A percentile compares a stretch with the other conserved stretches of the same genome.
These are phyloP conservation scores for Athelia sp. DNA, from an alignment of 1,284 basidiomycete genomes.

Conservation along the genomic window DNA sequence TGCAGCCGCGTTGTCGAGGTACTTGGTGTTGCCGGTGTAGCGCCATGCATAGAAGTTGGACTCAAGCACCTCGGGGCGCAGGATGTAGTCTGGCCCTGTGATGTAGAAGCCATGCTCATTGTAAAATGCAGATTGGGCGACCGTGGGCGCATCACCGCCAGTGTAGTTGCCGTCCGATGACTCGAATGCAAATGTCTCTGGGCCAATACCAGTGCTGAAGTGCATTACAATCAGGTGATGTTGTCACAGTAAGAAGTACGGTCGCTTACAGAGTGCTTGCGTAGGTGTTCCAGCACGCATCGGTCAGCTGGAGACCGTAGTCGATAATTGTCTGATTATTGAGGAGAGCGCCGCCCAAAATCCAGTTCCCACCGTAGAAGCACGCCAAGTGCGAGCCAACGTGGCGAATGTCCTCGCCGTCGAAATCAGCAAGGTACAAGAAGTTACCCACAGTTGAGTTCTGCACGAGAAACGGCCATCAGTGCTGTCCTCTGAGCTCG, in stretches of 20 bases:
- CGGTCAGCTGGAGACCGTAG: conserved; percentile 53
- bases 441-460: conserved; percentile 58
- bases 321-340: conserved; percentile 67
- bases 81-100: conserved; percentile 39
- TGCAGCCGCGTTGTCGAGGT: conserved; percentile 40
- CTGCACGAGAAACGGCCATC: conserved; percentile 24
- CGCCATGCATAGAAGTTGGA: conserved; percentile 77
- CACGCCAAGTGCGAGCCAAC: conserved; percentile 55
- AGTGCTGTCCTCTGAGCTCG: no score
- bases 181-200: conserved; percentile 58
- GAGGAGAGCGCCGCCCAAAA: conserved; percentile 59
- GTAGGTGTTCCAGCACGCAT: conserved; percentile 76
- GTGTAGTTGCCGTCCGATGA: conserved; percentile 56
- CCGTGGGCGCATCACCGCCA: conserved; percentile 31
- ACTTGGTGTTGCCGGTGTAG: conserved; percentile 54
- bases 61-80: conserved; percentile 73
- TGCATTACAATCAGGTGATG: background rate
- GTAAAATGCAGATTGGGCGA: conserved; percentile 43
- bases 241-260: no score
- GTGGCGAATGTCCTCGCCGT: conserved; percentile 42
- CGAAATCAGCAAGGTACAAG: conserved; percentile 56
- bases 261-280: conserved; percentile 55
- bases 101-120: conserved; percentile 64
- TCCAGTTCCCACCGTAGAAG: conserved; percentile 65
- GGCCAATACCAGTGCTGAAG: conserved; percentile 66